Base-by-base conservation (phyloP, 2,329 filamentous ascomycete genomes). In the Elsinoe necatrix region DNA sequence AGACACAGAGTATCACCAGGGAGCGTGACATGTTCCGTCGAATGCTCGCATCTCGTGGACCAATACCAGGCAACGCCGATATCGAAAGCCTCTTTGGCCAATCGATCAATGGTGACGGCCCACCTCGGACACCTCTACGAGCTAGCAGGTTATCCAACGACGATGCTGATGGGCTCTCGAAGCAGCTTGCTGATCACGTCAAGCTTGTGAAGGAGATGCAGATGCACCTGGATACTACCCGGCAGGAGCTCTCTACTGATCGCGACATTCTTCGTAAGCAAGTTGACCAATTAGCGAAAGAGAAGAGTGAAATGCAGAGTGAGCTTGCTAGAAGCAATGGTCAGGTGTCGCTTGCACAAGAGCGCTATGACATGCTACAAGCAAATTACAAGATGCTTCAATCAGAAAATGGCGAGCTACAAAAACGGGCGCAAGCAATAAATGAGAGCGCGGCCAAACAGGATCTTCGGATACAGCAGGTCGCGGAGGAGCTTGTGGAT, bases 21-120 rank as follows among this genome's bases (percentile, higher is more conserved):
- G 93, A 98, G 73, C 85, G 93, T 60, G 92, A 98, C 68, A 96
- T 96, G 82, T 97, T 96, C 84, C 85, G 92, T 20, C 89, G 91
- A 54, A 91, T 97, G 76, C 80, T 96, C 27, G 87, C 92, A 63
- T 87, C 93, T 60, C 80, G 83, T 58, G 82, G 83, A 16, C 80
- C 83, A 58, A 58, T 79, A 71, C 84, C 73, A 68, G 77, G 66
- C 66, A 80, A 67, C 67, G 80, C 68, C 11, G 85, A 90, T 59
- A 27, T 31, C 18, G 79, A 80, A 14, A 84, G 84, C 1, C 77
- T 84, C 51, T 84, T 95, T 66, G 88, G 86, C 1, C 83, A 85
- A 63, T 87, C 87, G 16, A 73, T 86, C 29, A 82, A 85, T 58
- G 79, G 81, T 14, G 73, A 74, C 51, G 71, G 72, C 35, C 68